These are phyloP conservation scores for Pythium grandisporangium DNA, from an alignment of 352 stramenopile species.

Conservation along the genomic window DNA sequence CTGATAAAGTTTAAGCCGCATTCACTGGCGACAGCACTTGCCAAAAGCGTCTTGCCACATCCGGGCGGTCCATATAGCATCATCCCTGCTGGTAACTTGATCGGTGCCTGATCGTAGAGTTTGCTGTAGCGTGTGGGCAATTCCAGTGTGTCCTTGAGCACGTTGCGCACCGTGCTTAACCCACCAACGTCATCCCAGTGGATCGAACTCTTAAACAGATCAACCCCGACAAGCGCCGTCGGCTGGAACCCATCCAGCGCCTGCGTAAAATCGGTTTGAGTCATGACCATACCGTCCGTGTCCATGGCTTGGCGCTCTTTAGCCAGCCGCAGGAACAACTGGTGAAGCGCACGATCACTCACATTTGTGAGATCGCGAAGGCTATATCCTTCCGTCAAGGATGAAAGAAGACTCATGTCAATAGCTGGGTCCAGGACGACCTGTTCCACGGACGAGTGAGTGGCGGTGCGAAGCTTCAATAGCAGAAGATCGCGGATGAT, in stretches of 20 bases:
- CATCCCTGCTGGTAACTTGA: constrained; percentile 80
- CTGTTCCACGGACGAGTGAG: constrained; percentile 1
- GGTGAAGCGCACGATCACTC: constrained; percentile 57
- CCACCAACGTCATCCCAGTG: constrained; percentile 86
- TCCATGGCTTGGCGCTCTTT: not conserved
- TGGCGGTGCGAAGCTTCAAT: constrained; percentile 26
- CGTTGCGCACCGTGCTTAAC: constrained; percentile 63
- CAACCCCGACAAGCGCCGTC: constrained; percentile 66
- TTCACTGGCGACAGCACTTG: constrained; percentile 81
- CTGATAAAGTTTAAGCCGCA: constrained; percentile 87
- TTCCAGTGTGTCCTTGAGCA: constrained; percentile 86
- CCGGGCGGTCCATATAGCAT: constrained; percentile 87
- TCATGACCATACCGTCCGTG: constrained; percentile 11
- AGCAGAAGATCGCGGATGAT: constrained; percentile 53
- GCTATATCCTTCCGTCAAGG: constrained; percentile 72
- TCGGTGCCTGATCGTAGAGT: constrained; percentile 72
- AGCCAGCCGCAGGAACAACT: constrained; percentile 38
- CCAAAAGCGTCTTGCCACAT: constrained; percentile 86
- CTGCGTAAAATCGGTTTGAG: constrained; percentile 64
- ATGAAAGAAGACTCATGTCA: constrained; percentile 50
- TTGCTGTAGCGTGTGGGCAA: constrained; percentile 72
- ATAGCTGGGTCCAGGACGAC: constrained; percentile 39
- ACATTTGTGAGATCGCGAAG: constrained; percentile 68
- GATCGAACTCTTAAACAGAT: constrained; percentile 80
- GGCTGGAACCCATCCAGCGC: constrained; percentile 75